Evolutionary conservation across 2,329 filamentous ascomycete species (phyloP), one percentile per base, ranked within the genome.

Genomic region (Ophiostoma fasciatum): DNA sequence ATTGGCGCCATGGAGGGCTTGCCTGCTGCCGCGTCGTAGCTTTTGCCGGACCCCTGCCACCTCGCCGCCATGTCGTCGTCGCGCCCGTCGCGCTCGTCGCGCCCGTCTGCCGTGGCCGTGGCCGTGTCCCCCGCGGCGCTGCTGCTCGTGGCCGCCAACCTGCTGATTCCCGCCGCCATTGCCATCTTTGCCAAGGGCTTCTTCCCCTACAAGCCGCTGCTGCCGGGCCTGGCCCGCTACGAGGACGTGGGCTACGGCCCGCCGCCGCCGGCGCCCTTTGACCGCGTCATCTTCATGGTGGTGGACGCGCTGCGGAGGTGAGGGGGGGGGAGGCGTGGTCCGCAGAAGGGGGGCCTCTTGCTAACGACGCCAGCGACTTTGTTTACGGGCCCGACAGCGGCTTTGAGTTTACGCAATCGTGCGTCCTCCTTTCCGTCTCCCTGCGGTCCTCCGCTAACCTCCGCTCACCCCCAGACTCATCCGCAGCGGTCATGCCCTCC

Each of bases 261-360:
- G 31, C 66, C 66, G 7, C 75, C 80, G 4, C 58, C 65, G 33
- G 69, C 82, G 23, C 75, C 80, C 0, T 98, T 98, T 55, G 76
- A 96, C 57, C 85, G 79, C 50, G 64, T 96, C 36, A 66, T 98
- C 36, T 94, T 98, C 56, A 96, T 98, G 88, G 85, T 98, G 7
- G 81, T 98, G 20, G 90, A 98, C 68, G 88, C 90, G 18, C 58
- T 98, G 54, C 71, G 87, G 57, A 93, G 82, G 82, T 85, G 14
- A 12, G 4, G 21, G n/a, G n/a, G n/a, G n/a, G n/a, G n/a, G n/a
- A n/a, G n/a, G n/a, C n/a, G n/a, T 4, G 4, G 4, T 31, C 2
- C 23, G 26, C 25, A 20, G n/a, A n/a, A n/a, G n/a, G n/a, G n/a
- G n/a, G n/a, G n/a, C n/a, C n/a, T 28, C 17, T 44, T 51, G 35